Evolutionary conservation across 2,329 filamentous ascomycete species (phyloP).

Genomic region (Penicillium freii): DNA sequence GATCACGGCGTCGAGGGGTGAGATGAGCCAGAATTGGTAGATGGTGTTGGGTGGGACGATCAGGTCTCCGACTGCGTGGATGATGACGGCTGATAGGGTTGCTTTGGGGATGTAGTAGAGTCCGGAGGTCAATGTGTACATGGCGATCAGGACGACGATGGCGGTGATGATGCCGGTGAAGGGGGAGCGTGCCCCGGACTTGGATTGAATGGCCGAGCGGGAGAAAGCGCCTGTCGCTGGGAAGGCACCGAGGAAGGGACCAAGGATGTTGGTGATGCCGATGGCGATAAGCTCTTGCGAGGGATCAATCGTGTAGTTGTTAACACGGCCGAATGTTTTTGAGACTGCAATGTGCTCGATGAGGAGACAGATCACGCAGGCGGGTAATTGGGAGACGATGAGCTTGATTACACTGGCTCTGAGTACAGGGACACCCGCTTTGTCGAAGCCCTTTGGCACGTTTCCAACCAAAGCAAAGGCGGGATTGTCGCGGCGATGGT

Average conservation of each 20-base stretch:
- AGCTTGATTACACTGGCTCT: slow-evolving; percentile 62
- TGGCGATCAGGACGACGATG: slow-evolving; percentile 75
- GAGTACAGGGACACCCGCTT: slow-evolving; percentile 68
- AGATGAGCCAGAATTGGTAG: slow-evolving; percentile 89
- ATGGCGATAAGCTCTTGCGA: slow-evolving; percentile 93
- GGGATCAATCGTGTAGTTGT: slow-evolving; percentile 90
- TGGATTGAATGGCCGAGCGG: slow-evolving; percentile 89
- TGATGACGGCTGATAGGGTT: slow-evolving; percentile 78
- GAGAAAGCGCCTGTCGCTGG: slow-evolving; percentile 91
- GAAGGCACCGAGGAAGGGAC: slow-evolving; percentile 84
- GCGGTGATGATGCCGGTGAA: slow-evolving; percentile 85
- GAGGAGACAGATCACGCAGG: slow-evolving; percentile 79
- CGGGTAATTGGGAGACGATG: slow-evolving; percentile 71
- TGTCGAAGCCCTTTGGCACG: slow-evolving; percentile 79
- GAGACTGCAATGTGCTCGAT: slow-evolving; percentile 95
- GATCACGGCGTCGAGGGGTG: slow-evolving; percentile 80
- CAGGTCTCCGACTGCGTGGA: slow-evolving; percentile 87
- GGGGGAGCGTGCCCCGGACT: slow-evolving; percentile 85
- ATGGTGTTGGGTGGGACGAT: slow-evolving; percentile 83
- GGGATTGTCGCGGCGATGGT: slow-evolving; percentile 59
- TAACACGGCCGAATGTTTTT: slow-evolving; percentile 88
- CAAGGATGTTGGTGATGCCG: slow-evolving; percentile 80
- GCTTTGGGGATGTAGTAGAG: slow-evolving; percentile 90
- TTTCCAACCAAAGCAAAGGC: slow-evolving; percentile 69
- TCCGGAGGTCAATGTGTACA: slow-evolving; percentile 77